A percentile compares a stretch with the other conserved stretches of the same genome.
phyloP scores from a whole-genome alignment of 2,329 filamentous ascomycete genomes.

The Periglandula ipomoeae region DNA sequence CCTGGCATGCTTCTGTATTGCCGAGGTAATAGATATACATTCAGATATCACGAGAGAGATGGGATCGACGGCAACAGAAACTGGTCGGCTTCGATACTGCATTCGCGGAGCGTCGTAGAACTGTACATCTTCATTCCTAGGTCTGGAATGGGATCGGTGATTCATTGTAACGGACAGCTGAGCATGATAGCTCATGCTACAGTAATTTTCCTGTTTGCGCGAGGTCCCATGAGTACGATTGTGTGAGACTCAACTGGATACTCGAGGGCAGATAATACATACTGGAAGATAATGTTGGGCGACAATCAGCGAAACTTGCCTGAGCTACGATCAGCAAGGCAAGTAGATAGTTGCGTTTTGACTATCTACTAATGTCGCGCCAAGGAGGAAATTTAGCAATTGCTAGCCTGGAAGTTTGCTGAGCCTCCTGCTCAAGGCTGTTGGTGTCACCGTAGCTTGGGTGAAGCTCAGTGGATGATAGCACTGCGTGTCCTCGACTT shows the following conservation, averaged over 20 bases:
- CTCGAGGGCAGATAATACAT: not conserved
- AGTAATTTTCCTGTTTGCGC: not conserved
- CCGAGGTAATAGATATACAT: conserved; percentile 96
- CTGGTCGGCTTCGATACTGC: conserved; percentile 51
- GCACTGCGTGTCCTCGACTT: not conserved
- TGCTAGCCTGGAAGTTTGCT: not conserved
- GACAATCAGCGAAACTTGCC: not conserved
- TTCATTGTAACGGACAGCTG: not conserved
- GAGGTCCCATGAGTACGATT: not conserved
- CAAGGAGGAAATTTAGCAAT: not conserved
- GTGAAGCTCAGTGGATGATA: not conserved
- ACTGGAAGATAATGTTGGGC: not conserved
- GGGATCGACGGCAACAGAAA: conserved; percentile 80
- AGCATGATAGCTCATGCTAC: conserved; percentile 7
- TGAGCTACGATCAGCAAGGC: not conserved
- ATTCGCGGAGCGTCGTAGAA: conserved; percentile 33
- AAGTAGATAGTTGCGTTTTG: not conserved
- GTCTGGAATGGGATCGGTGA: not conserved
- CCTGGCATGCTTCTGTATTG: conserved; percentile 94
- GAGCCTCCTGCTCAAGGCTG: not conserved
- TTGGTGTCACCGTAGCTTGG: not conserved
- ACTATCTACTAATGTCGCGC: not conserved
- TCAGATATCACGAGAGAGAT: conserved; percentile 93
- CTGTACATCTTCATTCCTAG: not conserved
- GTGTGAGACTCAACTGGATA: not conserved